Percentiles rank a stretch among this genome's conserved stretches.
These are phyloP conservation scores for Cucumis sativus DNA, from an alignment of 306 rosid species.

Conservation along the genomic window Cucumber_9930_V3 NC_026658.2:6743001-6743500, in stretches of 20 bases:
- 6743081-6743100: conserved; percentile 42
- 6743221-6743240: conserved; percentile 79
- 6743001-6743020: conserved; percentile 30
- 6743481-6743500: conserved; percentile 67
- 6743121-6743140: conserved; percentile 42
- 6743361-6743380: conserved; percentile 52
- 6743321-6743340: conserved; percentile 55
- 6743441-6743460: conserved; percentile 53
- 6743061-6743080: conserved; percentile 69
- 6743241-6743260: conserved; percentile 62
- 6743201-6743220: conserved; percentile 65
- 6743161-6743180: conserved; percentile 37
- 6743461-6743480: conserved; percentile 52
- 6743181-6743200: conserved; percentile 35
- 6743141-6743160: conserved; percentile 39
- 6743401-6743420: conserved; percentile 53
- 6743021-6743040: conserved; percentile 45
- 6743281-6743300: conserved; percentile 59
- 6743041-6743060: conserved; percentile 67
- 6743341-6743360: conserved; percentile 58
- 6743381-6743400: conserved; percentile 44
- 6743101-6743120: conserved; percentile 48
- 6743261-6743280: conserved; percentile 60
- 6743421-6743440: conserved; percentile 50
- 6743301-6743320: conserved; percentile 57